Percentiles rank a stretch among this genome's conserved stretches.
Conservation (phyloP, 495 filamentous ascomycete species). For the Bryoglossum gracile region DNA sequence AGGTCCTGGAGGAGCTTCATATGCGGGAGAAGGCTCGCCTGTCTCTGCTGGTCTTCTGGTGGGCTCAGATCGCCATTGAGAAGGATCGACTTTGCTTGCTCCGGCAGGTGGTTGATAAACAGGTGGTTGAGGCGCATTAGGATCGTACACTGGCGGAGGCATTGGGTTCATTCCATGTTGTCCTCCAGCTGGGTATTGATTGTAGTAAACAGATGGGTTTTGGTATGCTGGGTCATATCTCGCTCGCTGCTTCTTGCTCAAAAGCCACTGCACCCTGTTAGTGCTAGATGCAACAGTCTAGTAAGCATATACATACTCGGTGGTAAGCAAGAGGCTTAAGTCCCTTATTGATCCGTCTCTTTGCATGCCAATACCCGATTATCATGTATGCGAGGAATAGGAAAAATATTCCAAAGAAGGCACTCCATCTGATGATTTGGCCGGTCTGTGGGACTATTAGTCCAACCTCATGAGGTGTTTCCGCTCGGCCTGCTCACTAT, state of each 20-base stretch:
- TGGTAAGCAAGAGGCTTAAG: slow-evolving; percentile 58
- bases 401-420: slow-evolving; percentile 50
- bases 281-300: not conserved
- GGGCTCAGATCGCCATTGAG: slow-evolving; percentile 35
- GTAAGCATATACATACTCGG: slow-evolving; percentile 39
- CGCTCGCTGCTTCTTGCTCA: slow-evolving; percentile 46
- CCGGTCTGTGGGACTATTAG: slow-evolving; percentile 39
- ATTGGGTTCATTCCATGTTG: slow-evolving; percentile 45
- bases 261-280: slow-evolving; percentile 47
- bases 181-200: slow-evolving; percentile 25
- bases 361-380: slow-evolving; percentile 59
- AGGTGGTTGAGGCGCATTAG: slow-evolving; percentile 47
- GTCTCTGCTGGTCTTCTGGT: slow-evolving; percentile 20
- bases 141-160: slow-evolving; percentile 25
- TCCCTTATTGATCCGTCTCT: slow-evolving; percentile 53
- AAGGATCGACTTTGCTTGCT: slow-evolving; percentile 50
- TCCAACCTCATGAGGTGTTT: not conserved
- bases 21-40: slow-evolving; percentile 31
- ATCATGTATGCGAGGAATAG: slow-evolving; percentile 48
- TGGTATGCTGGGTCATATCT: slow-evolving; percentile 45
- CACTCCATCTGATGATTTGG: slow-evolving; percentile 57
- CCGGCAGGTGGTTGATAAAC: slow-evolving; percentile 48
- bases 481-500: slow-evolving; percentile 18
- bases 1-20: slow-evolving; percentile 35
- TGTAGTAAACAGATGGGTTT: slow-evolving; percentile 32